Conservation (phyloP, 805 yeast species). For the Myxozyma kluyveri region DNA sequence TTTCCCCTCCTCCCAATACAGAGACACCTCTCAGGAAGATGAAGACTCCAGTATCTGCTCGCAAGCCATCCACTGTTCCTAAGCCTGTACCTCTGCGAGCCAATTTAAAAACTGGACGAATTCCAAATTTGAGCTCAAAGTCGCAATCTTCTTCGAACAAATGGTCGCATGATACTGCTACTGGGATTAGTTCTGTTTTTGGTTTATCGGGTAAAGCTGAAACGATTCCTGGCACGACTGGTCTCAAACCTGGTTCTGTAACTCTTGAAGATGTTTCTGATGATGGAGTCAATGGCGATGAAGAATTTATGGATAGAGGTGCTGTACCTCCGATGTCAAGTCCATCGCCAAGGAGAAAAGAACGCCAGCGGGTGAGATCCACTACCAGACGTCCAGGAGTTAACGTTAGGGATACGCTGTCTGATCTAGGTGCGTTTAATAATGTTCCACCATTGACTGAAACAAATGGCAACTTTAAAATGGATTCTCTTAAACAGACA, state of each 20-base stretch:
- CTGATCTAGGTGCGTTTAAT: background rate
- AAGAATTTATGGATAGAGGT: background rate
- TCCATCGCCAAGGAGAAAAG: conserved; percentile 12
- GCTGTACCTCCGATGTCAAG: conserved; percentile 1
- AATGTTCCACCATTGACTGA: background rate
- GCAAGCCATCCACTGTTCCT: background rate
- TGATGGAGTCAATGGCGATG: background rate
- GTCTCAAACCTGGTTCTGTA: too few species aligned
- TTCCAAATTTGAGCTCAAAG: too few species aligned
- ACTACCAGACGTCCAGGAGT: background rate
- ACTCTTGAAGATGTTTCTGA: background rate
- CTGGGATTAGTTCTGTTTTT: too few species aligned
- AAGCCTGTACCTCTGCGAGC: background rate
- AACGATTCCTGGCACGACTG: too few species aligned
- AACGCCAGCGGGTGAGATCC: conserved; percentile 2
- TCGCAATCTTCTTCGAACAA: too few species aligned
- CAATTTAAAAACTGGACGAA: too few species aligned
- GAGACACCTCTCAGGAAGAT: background rate
- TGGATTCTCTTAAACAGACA: conserved; percentile 30
- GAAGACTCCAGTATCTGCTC: background rate
- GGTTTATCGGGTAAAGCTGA: too few species aligned
- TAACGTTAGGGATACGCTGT: background rate
- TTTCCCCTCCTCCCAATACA: too few species aligned
- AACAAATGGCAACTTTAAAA: conserved; percentile 34
- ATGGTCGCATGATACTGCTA: too few species aligned